Evolutionary conservation across 2,329 filamentous ascomycete species (phyloP), one percentile per base, ranked within the genome.

Genomic region (Cadophora gregata): DNA sequence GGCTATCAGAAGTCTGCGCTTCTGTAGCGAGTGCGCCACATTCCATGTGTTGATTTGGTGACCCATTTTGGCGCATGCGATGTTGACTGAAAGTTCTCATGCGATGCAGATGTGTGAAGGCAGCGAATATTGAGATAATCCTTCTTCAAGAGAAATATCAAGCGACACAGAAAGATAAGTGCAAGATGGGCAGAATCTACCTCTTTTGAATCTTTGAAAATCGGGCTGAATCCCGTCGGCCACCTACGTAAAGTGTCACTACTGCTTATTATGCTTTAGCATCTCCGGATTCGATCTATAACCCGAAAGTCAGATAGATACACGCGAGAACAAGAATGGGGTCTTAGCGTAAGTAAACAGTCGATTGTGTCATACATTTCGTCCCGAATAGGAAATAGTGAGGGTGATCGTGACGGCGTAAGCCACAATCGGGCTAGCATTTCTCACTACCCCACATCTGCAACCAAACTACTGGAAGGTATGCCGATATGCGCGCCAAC

Each of bases 1-100:
- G 45, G 84, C 84, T 65, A 88, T 81, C 64, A 89, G 82, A 67
- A 90, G 81, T 50, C 78, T 76, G 21, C 80, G 77, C 79, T 88
- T 88, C 78, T 88, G 80, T 5, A 86, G 77, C 69, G 79, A 80
- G 75, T 86, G 81, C 64, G 84, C 83, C 12, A 87, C 79, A 77
- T 83, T 84, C 67, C 70, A 76, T 47, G 62, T 68, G 24, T 68
- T 65, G 47, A 75, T 75, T 66, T 73, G 72, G 59, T 72, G 38
- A 31, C 69, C 65, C 67, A 72, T 72, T 8, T 45, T 58, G 38
- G 58, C 9, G 38, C n/a, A 27, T 27, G n/a, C 14, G 5, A 12
- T 53, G 48, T 3, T 21, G 42, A 47, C 5, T 21, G 42, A 21
- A 8, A 21, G 9, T 1, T 16, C 14, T 19, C n/a, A 21, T 4